Base-by-base conservation (phyloP, 2,329 filamentous ascomycete genomes). In the Claviceps maximensis region DNA sequence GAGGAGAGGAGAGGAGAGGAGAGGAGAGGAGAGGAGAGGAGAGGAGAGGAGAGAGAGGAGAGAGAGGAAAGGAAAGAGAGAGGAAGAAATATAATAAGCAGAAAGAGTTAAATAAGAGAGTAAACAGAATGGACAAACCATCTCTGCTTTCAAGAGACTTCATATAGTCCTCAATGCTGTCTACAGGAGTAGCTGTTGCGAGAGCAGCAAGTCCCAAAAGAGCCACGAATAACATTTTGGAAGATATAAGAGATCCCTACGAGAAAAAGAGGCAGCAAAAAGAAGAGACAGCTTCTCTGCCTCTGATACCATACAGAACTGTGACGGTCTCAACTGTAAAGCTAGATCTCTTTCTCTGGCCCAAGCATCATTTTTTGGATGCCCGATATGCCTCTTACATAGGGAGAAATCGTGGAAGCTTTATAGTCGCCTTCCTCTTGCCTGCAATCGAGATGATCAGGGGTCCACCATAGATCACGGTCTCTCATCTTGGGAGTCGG, bases 141-240 rank as follows among this genome's bases (percentile, higher is more conserved):
- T 25, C 62, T 64, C 69, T 64, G 41, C 58, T 55, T 45, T 68
- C 62, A 1, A 73, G 54, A 17, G 57, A 51, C 33, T 53, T 56
- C 21, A 53, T 49, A 49, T 68, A 65, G 48, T 60, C 59, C 10
- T 61, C 49, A 12, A 66, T 52, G 12, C 57, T 56, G 15, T 36
- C 36, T 12, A 61, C 45, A 7, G 65, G 63, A 17, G 58, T 58
- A 19, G 63, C 63, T 31, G 58, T 58, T 33, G 56, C 64, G 47
- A 66, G 47, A 45, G 60, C 58, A 23, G 57, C 58, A 2, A 63
- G 54, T 1, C 61, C 61, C 41, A 68, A 55, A 29, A 67, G 47
- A 40, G 58, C 53, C 8, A 58, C 49, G 49, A 59, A 47, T 49
- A 54, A 59, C 63, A 65, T 65, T 8, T 23, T 36, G 31, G n/a